A percentile compares a stretch with the other conserved stretches of the same genome.
Conservation (phyloP, 2,329 filamentous ascomycete species). For the Fusarium sp. region DNA sequence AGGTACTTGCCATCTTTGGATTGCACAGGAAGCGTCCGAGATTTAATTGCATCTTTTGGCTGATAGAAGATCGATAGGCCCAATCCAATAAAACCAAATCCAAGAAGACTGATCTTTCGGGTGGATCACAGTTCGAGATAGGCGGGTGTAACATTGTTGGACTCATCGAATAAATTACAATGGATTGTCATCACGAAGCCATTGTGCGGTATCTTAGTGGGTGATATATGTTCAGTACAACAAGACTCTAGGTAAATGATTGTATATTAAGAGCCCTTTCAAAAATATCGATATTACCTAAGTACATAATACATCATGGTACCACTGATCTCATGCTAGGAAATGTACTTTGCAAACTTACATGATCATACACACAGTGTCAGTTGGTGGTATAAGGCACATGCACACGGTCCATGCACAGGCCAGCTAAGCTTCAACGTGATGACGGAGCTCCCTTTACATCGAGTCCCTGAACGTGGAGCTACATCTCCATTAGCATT, state of each 20-base stretch:
- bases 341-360: not conserved
- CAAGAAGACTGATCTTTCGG: not conserved
- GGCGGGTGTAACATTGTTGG: not conserved
- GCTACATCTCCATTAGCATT: conserved; percentile 20
- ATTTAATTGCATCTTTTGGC: not conserved
- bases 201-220: no score
- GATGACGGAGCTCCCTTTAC: conserved; percentile 43
- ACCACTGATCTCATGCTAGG: not conserved
- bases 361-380: conserved; percentile 8
- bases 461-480: conserved; percentile 26
- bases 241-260: no score
- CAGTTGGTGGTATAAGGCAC: not conserved
- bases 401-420: conserved; percentile 38
- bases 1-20: not conserved
- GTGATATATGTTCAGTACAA: no score
- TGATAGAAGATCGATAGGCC: not conserved
- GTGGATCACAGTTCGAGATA: not conserved
- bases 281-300: no score
- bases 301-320: not conserved
- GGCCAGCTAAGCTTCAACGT: conserved; percentile 44
- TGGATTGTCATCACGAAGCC: no score
- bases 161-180: not conserved
- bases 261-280: rapidly evolving
- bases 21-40: not conserved
- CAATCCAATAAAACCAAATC: not conserved